phyloP scores from a whole-genome alignment of 176 grass and related monocot species.

The Pharus latifolius region DNA sequence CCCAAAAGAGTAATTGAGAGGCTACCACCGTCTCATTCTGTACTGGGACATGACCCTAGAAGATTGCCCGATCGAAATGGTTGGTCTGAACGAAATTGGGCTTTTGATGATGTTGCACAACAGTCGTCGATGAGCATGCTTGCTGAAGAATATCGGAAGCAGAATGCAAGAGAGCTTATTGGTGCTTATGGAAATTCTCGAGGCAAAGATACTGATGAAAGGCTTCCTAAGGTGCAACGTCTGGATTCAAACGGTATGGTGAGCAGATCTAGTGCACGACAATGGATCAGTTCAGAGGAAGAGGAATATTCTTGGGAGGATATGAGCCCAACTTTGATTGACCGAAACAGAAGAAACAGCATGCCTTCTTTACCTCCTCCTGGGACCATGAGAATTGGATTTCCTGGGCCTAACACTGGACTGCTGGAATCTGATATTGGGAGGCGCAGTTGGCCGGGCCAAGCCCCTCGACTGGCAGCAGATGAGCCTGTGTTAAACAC shows the following conservation, averaged over 20 bases:
- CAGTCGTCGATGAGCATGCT: constrained; percentile 25
- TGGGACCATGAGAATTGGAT: constrained; percentile 32
- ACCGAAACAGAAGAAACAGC: constrained; percentile 44
- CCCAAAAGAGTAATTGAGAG: constrained; percentile 40
- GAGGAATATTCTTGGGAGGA: constrained; percentile 95
- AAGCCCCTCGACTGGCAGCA: constrained; percentile 25
- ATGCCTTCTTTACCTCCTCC: constrained; percentile 16
- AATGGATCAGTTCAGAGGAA: constrained; percentile 85
- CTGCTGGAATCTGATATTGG: constrained; percentile 41
- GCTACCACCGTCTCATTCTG: constrained; percentile 37
- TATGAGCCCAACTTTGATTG: constrained; percentile 92
- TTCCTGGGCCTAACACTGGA: constrained; percentile 38
- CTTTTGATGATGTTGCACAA: constrained; percentile 25
- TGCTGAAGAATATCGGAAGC: constrained; percentile 60
- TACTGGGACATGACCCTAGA: constrained; percentile 32
- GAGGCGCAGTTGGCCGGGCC: constrained; percentile 49
- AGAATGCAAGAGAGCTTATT: constrained; percentile 83
- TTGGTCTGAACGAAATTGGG: constrained; percentile 23
- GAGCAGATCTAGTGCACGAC: constrained; percentile 33
- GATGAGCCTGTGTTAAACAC: constrained; percentile 32
- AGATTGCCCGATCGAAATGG: constrained; percentile 40
- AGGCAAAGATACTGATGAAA: constrained; percentile 49
- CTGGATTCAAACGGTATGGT: constrained; percentile 51
- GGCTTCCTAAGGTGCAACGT: constrained; percentile 59
- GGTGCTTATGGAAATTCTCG: constrained; percentile 93